Evolutionary conservation across 768 basidiomycete genomes (phyloP).

Genomic region (Lactarius indigo): DNA sequence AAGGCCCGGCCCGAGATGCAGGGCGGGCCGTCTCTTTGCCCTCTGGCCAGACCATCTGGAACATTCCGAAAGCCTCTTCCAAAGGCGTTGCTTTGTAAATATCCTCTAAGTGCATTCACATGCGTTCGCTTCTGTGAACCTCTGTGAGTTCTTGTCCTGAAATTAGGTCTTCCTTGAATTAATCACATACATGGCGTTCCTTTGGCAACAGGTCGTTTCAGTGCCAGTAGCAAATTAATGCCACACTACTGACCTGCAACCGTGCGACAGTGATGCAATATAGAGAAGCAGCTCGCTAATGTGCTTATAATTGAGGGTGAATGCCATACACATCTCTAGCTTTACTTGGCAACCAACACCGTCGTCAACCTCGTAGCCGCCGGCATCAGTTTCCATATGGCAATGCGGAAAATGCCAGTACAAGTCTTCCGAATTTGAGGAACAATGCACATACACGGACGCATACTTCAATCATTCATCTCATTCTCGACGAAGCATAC

Average conservation of each 20-base stretch:
- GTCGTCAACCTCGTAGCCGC: background rate
- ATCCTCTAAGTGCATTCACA: background rate
- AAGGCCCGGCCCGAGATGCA: background rate
- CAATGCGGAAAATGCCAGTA: background rate
- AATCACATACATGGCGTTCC: background rate
- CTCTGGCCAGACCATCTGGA: background rate
- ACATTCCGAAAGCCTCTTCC: background rate
- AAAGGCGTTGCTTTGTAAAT: background rate
- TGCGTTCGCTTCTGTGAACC: background rate
- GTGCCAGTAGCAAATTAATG: background rate
- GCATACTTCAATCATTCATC: background rate
- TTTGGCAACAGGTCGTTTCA: background rate
- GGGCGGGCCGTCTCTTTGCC: background rate
- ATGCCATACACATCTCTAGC: background rate
- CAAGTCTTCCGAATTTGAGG: background rate
- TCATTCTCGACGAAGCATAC: constrained; percentile 8
- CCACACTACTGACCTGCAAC: background rate
- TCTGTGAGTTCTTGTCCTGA: background rate
- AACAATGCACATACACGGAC: background rate
- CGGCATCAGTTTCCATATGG: background rate
- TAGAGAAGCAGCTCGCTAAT: background rate
- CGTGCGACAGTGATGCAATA: background rate
- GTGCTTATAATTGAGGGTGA: background rate
- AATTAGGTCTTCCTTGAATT: background rate
- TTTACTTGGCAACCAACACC: background rate